Conservation (phyloP, 768 basidiomycete genomes). For the Auriscalpium orientale region DNA sequence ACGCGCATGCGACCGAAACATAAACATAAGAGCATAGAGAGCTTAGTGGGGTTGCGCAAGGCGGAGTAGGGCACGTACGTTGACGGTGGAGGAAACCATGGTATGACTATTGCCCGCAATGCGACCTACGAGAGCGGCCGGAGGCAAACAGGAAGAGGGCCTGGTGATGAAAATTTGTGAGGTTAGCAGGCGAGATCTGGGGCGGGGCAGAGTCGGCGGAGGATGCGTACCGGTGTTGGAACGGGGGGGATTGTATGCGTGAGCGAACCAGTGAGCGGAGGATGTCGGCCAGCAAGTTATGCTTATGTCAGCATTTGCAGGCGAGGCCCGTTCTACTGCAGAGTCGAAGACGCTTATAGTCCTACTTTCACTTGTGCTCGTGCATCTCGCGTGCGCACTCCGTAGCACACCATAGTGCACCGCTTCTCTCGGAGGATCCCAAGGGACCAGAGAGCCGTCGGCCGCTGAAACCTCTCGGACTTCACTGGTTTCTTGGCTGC, state of each 20-base stretch:
- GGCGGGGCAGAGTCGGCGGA: not conserved
- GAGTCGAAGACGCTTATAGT: too few relatives aligned
- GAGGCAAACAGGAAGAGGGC: not conserved
- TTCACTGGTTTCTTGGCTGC: not conserved
- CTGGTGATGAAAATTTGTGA: conserved; percentile 1
- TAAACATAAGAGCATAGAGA: too few relatives aligned
- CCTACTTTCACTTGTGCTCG: not conserved
- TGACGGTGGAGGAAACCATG: conserved; percentile 13
- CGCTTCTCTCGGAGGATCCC: too few relatives aligned
- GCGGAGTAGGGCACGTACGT: conserved; percentile 4
- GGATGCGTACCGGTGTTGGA: not conserved
- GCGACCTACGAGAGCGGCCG: conserved; percentile 5
- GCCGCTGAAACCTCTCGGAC: not conserved
- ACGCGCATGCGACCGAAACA: not conserved
- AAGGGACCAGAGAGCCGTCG: not conserved
- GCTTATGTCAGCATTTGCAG: conserved; percentile 7
- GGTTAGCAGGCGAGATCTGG: not conserved
- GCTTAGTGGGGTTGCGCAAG: not conserved
- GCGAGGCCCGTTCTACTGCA: too few relatives aligned
- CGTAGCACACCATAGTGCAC: too few relatives aligned
- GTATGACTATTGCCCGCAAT: conserved; percentile 6
- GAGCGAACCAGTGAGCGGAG: conserved; percentile 5
- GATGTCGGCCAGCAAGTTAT: conserved; percentile 9
- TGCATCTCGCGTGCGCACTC: too few relatives aligned
- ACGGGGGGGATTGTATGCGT: not conserved